Base-by-base conservation (phyloP, 2,329 filamentous ascomycete genomes). In the Pseudogymnoascus sp. region DNA sequence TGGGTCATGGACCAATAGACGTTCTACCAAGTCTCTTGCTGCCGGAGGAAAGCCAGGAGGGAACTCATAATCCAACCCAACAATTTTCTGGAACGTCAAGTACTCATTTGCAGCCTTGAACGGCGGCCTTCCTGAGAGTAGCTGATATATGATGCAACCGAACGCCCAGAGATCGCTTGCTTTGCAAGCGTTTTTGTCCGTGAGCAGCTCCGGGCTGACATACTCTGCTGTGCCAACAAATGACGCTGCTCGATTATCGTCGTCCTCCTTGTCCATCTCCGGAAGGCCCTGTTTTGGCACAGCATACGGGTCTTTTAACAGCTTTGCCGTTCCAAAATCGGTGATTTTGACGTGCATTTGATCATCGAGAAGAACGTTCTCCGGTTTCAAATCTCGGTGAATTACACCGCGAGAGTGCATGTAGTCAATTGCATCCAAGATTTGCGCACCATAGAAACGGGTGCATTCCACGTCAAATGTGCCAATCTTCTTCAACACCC, bases 311-410 rank as follows among this genome's bases (percentile, higher is more conserved):
- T 82, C 80, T 60, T 88, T 87, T 52, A 99, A 79, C 65, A 99
- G 85, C 74, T 97, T 97, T n/a, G 94, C 94, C 0, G 94, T 99
- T 43, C 94, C 94, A 72, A 99, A 99, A 75, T 99, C 94, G 6
- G 94, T 99, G 67, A 99, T 97, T 74, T 99, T 99, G 76, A 97
- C 88, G 71, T 97, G 91, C 90, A 97, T 95, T 71, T 96, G 89
- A 67, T 92, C 89, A 74, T 99, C 94, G 38, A 99, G 80, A 6
- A 99, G 82, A 3, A 99, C 92, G 68, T 99, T 99, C 74, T 99
- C 94, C 0, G 94, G 94, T 72, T 99, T 99, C 67, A 99, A 76
- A 72, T 99, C 94, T 67, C 94, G 89, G 74, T 99, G 94, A 65
- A 99, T 97, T 23, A 99, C 92, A 21, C 93, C 94, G 66, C 91